Conservation (phyloP, 2,329 filamentous ascomycete species). For the Neonectria magnoliae region DNA sequence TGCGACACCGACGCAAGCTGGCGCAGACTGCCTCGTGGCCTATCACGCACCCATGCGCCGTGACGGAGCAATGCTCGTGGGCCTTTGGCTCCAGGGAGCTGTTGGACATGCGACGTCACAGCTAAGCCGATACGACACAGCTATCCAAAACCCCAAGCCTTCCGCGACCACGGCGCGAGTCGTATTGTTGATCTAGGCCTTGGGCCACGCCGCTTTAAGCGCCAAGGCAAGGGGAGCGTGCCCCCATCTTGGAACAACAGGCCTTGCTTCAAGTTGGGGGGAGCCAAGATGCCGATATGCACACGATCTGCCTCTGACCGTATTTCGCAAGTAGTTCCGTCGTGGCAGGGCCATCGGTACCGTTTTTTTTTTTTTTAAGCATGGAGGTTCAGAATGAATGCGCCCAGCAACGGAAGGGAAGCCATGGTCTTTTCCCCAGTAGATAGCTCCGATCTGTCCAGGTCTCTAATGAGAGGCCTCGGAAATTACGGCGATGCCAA, state of each 20-base stretch:
- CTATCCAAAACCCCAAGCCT: slow-evolving; percentile 3
- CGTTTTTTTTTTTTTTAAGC: background rate
- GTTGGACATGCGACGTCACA: slow-evolving; percentile 25
- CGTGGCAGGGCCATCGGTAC: background rate
- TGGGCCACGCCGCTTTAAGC: slow-evolving; percentile 4
- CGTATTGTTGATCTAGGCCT: background rate
- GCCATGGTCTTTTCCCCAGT: background rate
- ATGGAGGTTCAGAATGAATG: background rate
- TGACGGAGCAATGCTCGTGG: slow-evolving; percentile 12
- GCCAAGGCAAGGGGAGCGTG: background rate
- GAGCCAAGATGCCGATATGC: background rate
- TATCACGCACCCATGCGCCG: slow-evolving; percentile 15
- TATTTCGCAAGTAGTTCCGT: background rate
- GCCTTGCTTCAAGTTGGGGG: background rate
- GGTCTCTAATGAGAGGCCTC: background rate
- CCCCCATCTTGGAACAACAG: background rate
- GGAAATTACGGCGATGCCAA: background rate
- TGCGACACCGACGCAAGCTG: slow-evolving; percentile 9
- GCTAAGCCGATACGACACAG: slow-evolving; percentile 13
- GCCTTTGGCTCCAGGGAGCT: background rate
- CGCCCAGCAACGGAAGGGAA: background rate
- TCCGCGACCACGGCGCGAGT: background rate
- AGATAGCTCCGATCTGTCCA: background rate
- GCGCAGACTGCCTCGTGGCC: background rate
- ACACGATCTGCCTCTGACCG: background rate